Evolutionary conservation across 345 rosid species (phyloP).

Genomic region (Salix dunnii): DNA sequence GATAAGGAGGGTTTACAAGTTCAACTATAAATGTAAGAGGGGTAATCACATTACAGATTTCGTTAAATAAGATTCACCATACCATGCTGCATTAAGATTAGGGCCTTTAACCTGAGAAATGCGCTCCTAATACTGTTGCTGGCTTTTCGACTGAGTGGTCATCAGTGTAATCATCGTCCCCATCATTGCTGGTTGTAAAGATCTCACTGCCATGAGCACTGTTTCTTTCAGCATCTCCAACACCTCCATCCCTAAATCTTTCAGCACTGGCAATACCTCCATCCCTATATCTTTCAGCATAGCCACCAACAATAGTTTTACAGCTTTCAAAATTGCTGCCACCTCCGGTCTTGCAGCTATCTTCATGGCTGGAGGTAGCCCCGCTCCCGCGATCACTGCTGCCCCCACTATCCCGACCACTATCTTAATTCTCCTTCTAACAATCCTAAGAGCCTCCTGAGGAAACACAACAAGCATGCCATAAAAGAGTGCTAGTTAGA

Average conservation of each 20-base stretch:
- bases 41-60: not conserved
- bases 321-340: not conserved
- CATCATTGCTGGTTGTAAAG: not conserved
- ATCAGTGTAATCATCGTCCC: not conserved
- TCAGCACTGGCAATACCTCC: not conserved
- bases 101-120: not conserved
- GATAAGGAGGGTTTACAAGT: not conserved
- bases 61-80: not conserved
- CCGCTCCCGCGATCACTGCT: conserved; percentile 32
- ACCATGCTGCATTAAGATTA: not conserved
- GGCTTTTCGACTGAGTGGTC: not conserved
- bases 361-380: not conserved
- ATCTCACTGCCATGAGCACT: not conserved
- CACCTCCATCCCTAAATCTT: not conserved
- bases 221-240: not conserved
- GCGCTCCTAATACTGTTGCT: not conserved
- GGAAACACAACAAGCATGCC: conserved; percentile 10
- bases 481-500: conserved; percentile 1
- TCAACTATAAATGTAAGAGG: not conserved
- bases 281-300: not conserved
- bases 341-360: not conserved
- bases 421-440: conserved; percentile 53
- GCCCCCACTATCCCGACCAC: not conserved
- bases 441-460: conserved; percentile 65
- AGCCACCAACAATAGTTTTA: not conserved